Evolutionary conservation across 73 alveolate species (phyloP), one percentile per base, ranked within the genome.

Genomic region (Symbiodinium natans): DNA sequence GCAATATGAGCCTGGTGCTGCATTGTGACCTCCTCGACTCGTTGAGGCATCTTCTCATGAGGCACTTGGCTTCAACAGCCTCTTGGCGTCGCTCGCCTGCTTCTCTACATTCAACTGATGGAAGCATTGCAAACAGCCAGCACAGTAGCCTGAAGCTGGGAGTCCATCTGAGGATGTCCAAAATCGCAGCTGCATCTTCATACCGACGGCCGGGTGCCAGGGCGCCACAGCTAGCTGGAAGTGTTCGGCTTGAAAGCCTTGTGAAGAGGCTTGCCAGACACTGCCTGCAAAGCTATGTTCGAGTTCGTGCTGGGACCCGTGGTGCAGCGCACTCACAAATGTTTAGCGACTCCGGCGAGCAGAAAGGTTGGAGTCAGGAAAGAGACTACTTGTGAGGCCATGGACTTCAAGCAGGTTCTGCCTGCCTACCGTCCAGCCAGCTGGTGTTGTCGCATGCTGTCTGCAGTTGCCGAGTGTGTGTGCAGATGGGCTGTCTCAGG

Each of bases 131-230:
- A n/a, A n/a, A n/a, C n/a, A n/a, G n/a, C n/a, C n/a, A n/a, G n/a
- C n/a, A n/a, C n/a, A n/a, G n/a, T n/a, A n/a, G n/a, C n/a, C n/a
- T n/a, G n/a, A n/a, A n/a, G n/a, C n/a, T n/a, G n/a, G n/a, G n/a
- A n/a, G n/a, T n/a, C n/a, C n/a, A n/a, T n/a, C 75, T 31, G 11
- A 88, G 95, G 95, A 59, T 88, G 95, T 63, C 95, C 33, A 88
- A 88, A 83, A 59, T 88, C 17, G 86, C 85, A 7, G 95, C 95
- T 15, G 40, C 95, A n/a, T 29, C 85, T 17, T 63, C 86, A 13
- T 68, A 83, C 43, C 13, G 95, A 38, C 68, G 95, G 95, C 86
- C 38, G 71, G 71, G 71, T 29, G 71, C 41, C 19, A 25, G 33
- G 21, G 13, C 33, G 29, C 15, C 33, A 23, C 82, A 25, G 33